phyloP scores from a whole-genome alignment of 129 eudicot species.

The Pulicaria dysenterica region DNA sequence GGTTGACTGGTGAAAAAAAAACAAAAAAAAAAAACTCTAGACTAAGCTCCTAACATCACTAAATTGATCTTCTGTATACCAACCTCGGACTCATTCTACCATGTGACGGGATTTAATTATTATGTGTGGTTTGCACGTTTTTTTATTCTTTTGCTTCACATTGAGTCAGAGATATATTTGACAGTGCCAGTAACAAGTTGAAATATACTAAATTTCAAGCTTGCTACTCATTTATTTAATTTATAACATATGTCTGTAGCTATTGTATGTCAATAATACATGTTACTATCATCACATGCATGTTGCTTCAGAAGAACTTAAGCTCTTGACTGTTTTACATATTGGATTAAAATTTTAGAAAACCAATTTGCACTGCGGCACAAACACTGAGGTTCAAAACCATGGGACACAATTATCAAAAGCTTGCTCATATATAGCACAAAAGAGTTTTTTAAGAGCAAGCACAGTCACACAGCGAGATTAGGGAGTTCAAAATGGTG shows the following conservation, averaged over 20 bases:
- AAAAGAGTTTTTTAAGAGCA: background rate
- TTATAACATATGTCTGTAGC: background rate
- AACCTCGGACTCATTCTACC: background rate
- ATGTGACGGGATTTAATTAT: background rate
- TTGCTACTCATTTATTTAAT: background rate
- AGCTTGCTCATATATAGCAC: background rate
- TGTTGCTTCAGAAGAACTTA: background rate
- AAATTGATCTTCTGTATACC: no score
- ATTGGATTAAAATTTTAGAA: background rate
- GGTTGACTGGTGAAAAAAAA: no score
- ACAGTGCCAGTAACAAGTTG: background rate
- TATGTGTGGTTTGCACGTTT: background rate
- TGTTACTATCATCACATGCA: slow-evolving; percentile 6
- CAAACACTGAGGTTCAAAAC: background rate
- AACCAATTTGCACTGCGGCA: background rate
- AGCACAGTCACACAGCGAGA: background rate
- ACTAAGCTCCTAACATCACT: no score
- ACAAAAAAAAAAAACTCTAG: no score
- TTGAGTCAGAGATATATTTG: background rate
- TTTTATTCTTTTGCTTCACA: background rate
- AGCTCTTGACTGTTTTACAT: background rate
- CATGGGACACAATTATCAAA: background rate
- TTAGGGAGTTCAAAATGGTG: slow-evolving; percentile 7
- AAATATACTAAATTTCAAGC: background rate
- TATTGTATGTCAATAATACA: slow-evolving; percentile 6